Base-by-base conservation (phyloP, 2,329 filamentous ascomycete genomes). In the Tolypocladium pustulatum region DNA sequence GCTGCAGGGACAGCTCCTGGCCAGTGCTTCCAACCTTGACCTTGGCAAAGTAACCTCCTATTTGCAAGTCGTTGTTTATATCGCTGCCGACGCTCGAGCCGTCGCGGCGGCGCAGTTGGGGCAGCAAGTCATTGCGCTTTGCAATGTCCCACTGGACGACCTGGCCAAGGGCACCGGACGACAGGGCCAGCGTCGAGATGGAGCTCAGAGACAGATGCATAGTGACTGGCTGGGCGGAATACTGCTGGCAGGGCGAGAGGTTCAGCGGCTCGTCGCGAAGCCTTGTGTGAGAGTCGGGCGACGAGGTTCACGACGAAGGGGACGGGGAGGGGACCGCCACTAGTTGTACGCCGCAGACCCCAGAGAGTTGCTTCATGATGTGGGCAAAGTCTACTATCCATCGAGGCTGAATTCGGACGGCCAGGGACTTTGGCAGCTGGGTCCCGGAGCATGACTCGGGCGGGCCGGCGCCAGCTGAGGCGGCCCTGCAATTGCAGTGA, bases 1-100 rank as follows among this genome's bases (percentile, higher is more conserved):
- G 75, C 67, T 85, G 82, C 57, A 87, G 70, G 1, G 76, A 79
- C 46, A 87, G 61, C 4, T 77, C 69, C 65, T 87, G 84, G 15
- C 72, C 69, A 0, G 84, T 84, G 8, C 79, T 84, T 22, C 85
- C 85, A 30, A 87, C 67, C 32, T 73, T 70, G 61, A 84, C 79
- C 27, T 78, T 78, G 22, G 80, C 78, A 65, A 84, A 85, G 67
- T 86, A 86, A 13, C 71, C 72, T 20, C 81, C 81, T 54, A 72
- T 65, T 9, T 64, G 63, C 56, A 68, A 65, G 57, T 79, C 70
- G 63, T 83, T 82, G 25, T 65, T 67, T 57, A 83, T 75, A 53
- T 72, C 62, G 55, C 76, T 74, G 38, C 76, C 69, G 37, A 76
- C 72, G 0, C 75, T 76, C 20, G 66, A 65, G 51, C 66, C 64